Base-by-base conservation (phyloP, 1,284 basidiomycete species). In the Apiotrichum montevideense region DNA sequence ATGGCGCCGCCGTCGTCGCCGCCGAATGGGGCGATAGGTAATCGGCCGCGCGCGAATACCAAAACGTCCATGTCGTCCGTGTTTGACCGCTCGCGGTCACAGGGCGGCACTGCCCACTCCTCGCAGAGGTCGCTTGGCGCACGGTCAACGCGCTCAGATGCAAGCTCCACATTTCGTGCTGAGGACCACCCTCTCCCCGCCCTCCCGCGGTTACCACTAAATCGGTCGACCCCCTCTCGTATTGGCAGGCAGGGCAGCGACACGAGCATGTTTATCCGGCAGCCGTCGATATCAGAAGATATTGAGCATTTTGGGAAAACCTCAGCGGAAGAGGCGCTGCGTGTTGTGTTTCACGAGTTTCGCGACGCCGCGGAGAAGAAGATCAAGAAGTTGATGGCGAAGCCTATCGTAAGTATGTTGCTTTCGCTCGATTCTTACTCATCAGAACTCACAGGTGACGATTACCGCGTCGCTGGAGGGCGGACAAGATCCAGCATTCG, bases 291-390 rank as follows among this genome's bases (percentile, higher is more conserved):
- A 9, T 65, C 67, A 10, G 59, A 68, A 41, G 65, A 67, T 44
- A 54, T 60, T 8, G 70, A 71, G 8, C 33, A 49, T 32, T 57
- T 66, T 14, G 69, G 70, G 0, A 66, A 66, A 66, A 90, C 87
- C 10, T 90, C 90, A 0, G 85, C 86, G 0, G 90, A 93, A 65
- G 91, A 88, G 66, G 90, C 90, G 1, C 76, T 94, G 37, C 87
- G 90, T 67, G 87, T 89, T 0, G 82, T 93, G 6, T 92, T 93
- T 72, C 86, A 88, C 52, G 84, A 87, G 6, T 93, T 93, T 67
- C 87, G 87, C 3, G 82, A 85, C 0, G 79, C 83, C 2, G 87
- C 88, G 0, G 88, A 93, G 72, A 77, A 78, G 40, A 90, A 90
- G 67, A 87, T 93, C 33, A 83, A 86, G 29, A 74, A 77, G 6